Base-by-base conservation (phyloP, 805 yeast species). In the Myxozyma neglecta region DNA sequence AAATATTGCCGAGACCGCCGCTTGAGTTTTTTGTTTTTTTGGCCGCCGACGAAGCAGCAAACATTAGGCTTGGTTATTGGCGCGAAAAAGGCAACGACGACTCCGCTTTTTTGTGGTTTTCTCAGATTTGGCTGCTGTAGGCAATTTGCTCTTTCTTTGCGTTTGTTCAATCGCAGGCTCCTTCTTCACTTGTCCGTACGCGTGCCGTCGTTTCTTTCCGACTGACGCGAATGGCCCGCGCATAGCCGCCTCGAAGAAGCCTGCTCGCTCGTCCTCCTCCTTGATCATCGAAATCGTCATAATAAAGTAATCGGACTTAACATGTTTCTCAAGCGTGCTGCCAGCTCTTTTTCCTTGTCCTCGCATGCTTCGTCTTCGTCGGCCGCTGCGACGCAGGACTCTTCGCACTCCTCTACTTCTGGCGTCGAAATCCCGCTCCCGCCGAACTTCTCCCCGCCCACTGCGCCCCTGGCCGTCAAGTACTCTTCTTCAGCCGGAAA, bases 391-490 rank as follows among this genome's bases (percentile, higher is more conserved):
- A 52, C 44, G 16, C 53, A 56, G 34, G 40, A 53, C 6, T n/a
- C 24, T 42, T 40, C 61, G 35, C 45, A 53, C 34, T 36, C 61
- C 20, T 24, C 56, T n/a, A 34, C 44, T 11, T 40, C 53, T 3
- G 53, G 49, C 32, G 52, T 44, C 44, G 58, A 42, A 29, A 34
- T 49, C 37, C 51, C 46, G n/a, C 51, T 58, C 24, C 65, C 67
- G 11, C 60, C 60, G 14, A 53, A 51, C 40, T 64, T 64, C 47
- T 29, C 45, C 13, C 57, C 57, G 32, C 67, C 67, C 32, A 57
- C 66, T 10, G 43, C 52, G 14, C 62, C 62, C 39, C 63, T 64
- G 42, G 62, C 67, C 2, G 55, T 63, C 6, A 64, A 64, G 45
- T 64, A 64, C 53, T 53, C 67, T 37, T 57, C 60, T 14, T 57